Evolutionary conservation across 179 eudicot species (phyloP).

Genomic region (Spergularia azorica): DNA sequence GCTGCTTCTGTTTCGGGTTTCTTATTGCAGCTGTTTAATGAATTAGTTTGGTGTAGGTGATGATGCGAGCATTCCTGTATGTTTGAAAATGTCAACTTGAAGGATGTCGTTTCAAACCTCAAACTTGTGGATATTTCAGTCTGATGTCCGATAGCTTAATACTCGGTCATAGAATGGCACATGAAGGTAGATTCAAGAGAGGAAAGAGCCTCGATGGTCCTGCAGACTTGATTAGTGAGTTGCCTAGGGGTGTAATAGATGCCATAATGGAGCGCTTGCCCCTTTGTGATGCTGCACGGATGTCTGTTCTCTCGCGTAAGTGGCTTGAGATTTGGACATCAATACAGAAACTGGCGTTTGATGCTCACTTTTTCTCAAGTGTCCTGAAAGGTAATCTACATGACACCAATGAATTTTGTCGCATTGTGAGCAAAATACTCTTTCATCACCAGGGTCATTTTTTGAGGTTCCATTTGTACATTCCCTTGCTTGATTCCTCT

Average conservation of each 20-base stretch:
- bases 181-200: not conserved
- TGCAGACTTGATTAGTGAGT: slow-evolving; percentile 14
- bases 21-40: too few species aligned
- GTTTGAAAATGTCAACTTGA: too few species aligned
- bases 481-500: slow-evolving; percentile 1
- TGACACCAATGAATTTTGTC: slow-evolving; percentile 3
- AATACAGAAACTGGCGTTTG: slow-evolving; percentile 25
- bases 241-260: slow-evolving; percentile 23
- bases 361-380: slow-evolving; percentile 13
- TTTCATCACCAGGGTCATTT: slow-evolving; percentile 28
- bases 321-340: slow-evolving; percentile 38
- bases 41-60: too few species aligned
- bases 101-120: too few species aligned
- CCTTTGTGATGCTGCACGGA: slow-evolving; percentile 28
- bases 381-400: not conserved
- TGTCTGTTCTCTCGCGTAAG: slow-evolving; percentile 26
- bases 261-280: slow-evolving; percentile 24
- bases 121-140: not conserved
- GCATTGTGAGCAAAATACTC: slow-evolving; percentile 30
- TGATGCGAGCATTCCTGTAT: too few species aligned
- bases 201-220: not conserved
- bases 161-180: slow-evolving; percentile 7
- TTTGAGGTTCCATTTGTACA: slow-evolving; percentile 19
- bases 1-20: too few species aligned
- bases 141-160: not conserved